Evolutionary conservation across 805 yeast species (phyloP).

Genomic region (Teunomyces funiuensis): DNA sequence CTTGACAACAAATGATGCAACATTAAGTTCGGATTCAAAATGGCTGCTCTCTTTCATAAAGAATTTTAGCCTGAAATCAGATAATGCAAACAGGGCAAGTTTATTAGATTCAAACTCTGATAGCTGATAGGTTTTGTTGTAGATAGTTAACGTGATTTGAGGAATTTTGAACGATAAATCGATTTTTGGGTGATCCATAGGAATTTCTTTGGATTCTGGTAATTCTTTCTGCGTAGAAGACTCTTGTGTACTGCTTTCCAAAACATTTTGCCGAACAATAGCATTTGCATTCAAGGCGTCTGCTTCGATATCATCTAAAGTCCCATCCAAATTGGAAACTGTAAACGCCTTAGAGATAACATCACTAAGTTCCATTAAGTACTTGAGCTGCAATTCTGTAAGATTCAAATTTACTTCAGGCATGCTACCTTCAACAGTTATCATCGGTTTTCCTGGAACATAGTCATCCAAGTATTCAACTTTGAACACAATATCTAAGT

Average conservation of each 20-base stretch:
- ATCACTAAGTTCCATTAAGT: constrained; percentile 53
- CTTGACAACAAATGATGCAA: constrained; percentile 72
- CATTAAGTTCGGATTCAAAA: constrained; percentile 57
- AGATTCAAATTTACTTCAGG: constrained; percentile 62
- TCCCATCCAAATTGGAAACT: constrained; percentile 36
- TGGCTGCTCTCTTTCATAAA: constrained; percentile 53
- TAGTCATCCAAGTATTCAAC: constrained; percentile 53
- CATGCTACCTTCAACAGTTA: constrained; percentile 54
- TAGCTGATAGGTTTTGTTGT: constrained; percentile 47
- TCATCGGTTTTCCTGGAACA: constrained; percentile 43
- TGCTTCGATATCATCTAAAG: constrained; percentile 51
- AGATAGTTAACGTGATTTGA: constrained; percentile 58
- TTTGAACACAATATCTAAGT: constrained; percentile 59
- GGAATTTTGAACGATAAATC: constrained; percentile 62
- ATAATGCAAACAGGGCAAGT: constrained; percentile 47
- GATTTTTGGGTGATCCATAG: constrained; percentile 32
- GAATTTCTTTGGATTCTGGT: background rate
- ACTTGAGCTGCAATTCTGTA: constrained; percentile 71
- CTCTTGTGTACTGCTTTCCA: background rate
- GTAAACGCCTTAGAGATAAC: constrained; percentile 57
- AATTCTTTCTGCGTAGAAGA: background rate
- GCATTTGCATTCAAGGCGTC: constrained; percentile 70
- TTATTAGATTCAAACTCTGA: constrained; percentile 34
- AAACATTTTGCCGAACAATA: constrained; percentile 27
- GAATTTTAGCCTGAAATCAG: constrained; percentile 54